Evolutionary conservation across 2,329 filamentous ascomycete species (phyloP), one percentile per base, ranked within the genome.

Genomic region (Colletotrichum tropicale): DNA sequence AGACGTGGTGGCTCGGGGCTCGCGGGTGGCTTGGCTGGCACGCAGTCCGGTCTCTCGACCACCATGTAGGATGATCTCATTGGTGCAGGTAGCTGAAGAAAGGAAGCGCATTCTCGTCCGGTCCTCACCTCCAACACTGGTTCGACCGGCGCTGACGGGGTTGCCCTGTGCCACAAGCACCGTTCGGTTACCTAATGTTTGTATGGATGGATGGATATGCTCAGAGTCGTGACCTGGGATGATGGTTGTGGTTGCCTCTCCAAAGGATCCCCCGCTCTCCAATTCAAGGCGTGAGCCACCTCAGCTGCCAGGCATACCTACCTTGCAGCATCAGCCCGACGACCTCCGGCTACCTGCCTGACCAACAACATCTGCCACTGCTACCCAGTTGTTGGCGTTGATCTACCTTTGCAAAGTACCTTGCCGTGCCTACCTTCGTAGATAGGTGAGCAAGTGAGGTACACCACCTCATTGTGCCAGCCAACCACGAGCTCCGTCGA

Each of bases 1-100:
- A 48, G 26, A 64, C 18, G 30, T 21, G 61, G 72, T 75, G 38
- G 72, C 68, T 61, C 72, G 68, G 72, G 24, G 68, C 71, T 69
- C 68, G 71, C 72, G 72, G 72, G 68, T 71, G 64, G 73, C 73
- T 75, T 75, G 64, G 69, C 30, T 64, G 64, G 69, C 64, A 74
- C 38, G 69, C 15, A 56, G n/a, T 43, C n/a, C 30, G 26, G 32
- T 26, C 18, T 28, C 9, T 38, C 28, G 10, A 21, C 58, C 26
- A 34, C 16, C 36, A 48, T 32, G 26, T 34, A 56, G 13, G 18
- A 36, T 30, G 52, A 36, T 32, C 32, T 66, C 26, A 73, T 73
- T 75, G 70, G 73, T 55, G 43, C 16, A 18, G 13, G 21, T 34
- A 61, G 62, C 73, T 75, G 69, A 75, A 75, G 73, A 75, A 73